phyloP scores from a whole-genome alignment of 2,329 filamentous ascomycete species.

The Xylaria sp. region DNA sequence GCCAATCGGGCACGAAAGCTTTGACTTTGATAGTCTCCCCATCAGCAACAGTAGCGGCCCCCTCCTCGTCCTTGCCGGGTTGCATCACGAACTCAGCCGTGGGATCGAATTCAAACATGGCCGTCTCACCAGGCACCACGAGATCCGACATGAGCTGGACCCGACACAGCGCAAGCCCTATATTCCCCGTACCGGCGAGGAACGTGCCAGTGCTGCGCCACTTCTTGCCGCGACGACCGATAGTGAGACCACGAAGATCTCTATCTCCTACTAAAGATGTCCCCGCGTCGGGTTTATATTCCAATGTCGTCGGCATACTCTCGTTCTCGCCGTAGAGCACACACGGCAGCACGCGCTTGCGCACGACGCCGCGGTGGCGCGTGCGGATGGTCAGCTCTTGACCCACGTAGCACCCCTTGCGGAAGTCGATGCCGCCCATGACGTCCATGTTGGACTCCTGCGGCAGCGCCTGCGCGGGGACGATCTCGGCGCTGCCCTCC shows the following conservation, averaged over 20 bases:
- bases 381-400: constrained; percentile 97
- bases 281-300: constrained; percentile 55
- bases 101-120: constrained; percentile 69
- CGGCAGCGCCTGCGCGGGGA: constrained; percentile 77
- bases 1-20: constrained; percentile 87
- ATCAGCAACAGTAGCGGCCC: constrained; percentile 45
- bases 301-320: constrained; percentile 54
- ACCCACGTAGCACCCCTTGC: constrained; percentile 96
- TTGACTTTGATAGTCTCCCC: constrained; percentile 67
- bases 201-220: constrained; percentile 84
- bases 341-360: constrained; percentile 88
- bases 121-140: constrained; percentile 74
- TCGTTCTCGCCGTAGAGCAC: constrained; percentile 70
- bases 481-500: constrained; percentile 85
- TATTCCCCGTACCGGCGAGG: constrained; percentile 81
- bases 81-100: constrained; percentile 71
- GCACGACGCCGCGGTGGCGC: constrained; percentile 90
- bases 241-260: constrained; percentile 55
- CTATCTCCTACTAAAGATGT: neutral
- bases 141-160: constrained; percentile 92
- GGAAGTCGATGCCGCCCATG: constrained; percentile 87
- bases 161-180: constrained; percentile 87
- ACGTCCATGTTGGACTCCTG: constrained; percentile 91
- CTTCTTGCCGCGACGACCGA: constrained; percentile 64
- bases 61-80: constrained; percentile 55